Base-by-base conservation (phyloP, 2,329 filamentous ascomycete genomes). In the Aureobasidium sp. region DNA sequence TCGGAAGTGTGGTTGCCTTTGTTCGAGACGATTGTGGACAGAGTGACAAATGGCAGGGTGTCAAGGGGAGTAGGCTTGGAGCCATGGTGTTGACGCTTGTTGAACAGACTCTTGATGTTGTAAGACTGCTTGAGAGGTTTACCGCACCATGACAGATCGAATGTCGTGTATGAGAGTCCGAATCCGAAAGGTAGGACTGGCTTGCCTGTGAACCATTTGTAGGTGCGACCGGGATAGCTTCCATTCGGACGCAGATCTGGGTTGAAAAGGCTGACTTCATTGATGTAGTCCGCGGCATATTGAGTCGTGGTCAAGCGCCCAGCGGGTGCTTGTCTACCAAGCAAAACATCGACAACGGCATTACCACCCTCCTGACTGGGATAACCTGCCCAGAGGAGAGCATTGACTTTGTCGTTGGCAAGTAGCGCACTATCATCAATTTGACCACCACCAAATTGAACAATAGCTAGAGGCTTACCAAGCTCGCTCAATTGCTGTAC, bases 331-430 rank as follows among this genome's bases (percentile, higher is more conserved):
- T 69, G 71, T 2, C 72, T 73, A 1, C 84, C 84, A 7, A 76
- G 79, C 34, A 86, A 66, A 59, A 85, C 74, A 61, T 84, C 77
- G 52, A 84, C 71, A 12, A 86, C 68, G 0, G 83, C 84, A 11
- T 72, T 71, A 2, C 84, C 84, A 12, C 84, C 84, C 42, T 80
- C 79, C 70, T 86, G 83, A 1, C 84, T 83, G 0, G 84, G 84
- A 60, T 84, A 86, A 0, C 83, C 82, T 0, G 74, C 81, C 84
- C 84, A 86, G 0, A 86, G 66, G 0, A 86, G 68, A 0, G 81
- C 76, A 29, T 75, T 77, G 61, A 86, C 76, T 56, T 79, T 79
- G 1, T 71, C 64, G 60, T 82, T 79, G 4, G 70, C 71, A 6
- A 80, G 68, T 2, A 86, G 68, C 2, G 80, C 75, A 0, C 78